Base-by-base conservation (phyloP, 2,329 filamentous ascomycete species). In the Colletotrichum falcatum region DNA sequence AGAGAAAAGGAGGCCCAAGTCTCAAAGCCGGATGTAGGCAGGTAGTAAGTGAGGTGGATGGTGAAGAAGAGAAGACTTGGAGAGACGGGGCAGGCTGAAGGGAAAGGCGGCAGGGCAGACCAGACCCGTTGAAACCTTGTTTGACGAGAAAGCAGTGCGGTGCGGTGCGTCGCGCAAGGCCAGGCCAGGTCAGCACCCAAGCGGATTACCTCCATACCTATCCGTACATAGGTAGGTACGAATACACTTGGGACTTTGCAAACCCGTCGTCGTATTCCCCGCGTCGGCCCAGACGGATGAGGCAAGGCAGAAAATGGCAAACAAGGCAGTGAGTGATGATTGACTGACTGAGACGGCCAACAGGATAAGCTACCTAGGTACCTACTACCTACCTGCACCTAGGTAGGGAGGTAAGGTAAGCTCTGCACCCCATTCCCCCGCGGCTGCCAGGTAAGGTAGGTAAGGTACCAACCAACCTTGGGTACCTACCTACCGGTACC, bases 41-140 rank as follows among this genome's bases (percentile, higher is more conserved):
- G 60, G 46, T 42, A 12, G 4, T 16, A 53, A 18, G 48, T 53
- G 60, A 35, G 48, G 18, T 46, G 44, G 20, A 46, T 46, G 35
- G 53, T 48, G 54, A 37, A 51, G 39, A 30, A 54, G 48, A 59
- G 35, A 26, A 23, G 28, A 39, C 39, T 42, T 42, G 18, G 48
- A 26, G 26, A 46, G 39, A 46, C 16, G 18, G 46, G 23, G 37
- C 11, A 44, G 37, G 20, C 23, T 18, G 20, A n/a, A 53, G 37
- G 42, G 59, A 37, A 60, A 14, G 30, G 20, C 11, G n/a, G 20
- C 42, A 67, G 54, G 58, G n/a, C n/a, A n/a, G n/a, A n/a, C n/a
- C n/a, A n/a, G n/a, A 33, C 68, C 68, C 51, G 64, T 61, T 59
- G 51, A 63, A 71, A 71, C 68, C 64, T 71, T 71, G 68, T 71